Evolutionary conservation across 371 early-diverging fungal genomes (phyloP).

Genomic region (Paraphysoderma sedebokerense): DNA sequence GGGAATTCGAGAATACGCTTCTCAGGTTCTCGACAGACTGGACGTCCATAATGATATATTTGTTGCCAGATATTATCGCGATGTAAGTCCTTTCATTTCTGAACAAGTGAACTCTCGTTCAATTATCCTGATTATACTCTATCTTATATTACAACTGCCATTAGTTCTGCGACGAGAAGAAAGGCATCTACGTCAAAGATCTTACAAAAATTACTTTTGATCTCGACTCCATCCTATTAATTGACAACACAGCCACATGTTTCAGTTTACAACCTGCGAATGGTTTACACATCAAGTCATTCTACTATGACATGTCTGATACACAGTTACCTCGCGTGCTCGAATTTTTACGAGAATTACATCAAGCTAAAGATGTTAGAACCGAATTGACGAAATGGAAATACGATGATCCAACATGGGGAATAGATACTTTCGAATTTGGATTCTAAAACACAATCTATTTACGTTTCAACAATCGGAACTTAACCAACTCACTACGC

Average conservation of each 20-base stretch:
- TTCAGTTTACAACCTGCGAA: not conserved
- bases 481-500: too few relatives aligned
- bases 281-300: not conserved
- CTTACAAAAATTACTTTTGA: not conserved
- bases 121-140: too few relatives aligned
- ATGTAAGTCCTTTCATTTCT: not conserved
- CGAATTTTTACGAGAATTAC: too few relatives aligned
- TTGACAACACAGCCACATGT: not conserved
- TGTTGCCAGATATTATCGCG: not conserved
- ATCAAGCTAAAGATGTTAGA: too few relatives aligned
- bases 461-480: too few relatives aligned
- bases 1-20: not conserved
- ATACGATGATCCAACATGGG: too few relatives aligned
- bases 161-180: too few relatives aligned
- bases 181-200: not conserved
- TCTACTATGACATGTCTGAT: not conserved
- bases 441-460: too few relatives aligned
- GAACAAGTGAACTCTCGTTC: too few relatives aligned
- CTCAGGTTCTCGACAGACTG: not conserved
- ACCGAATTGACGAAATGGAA: too few relatives aligned
- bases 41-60: not conserved
- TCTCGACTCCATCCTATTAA: not conserved
- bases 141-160: too few relatives aligned
- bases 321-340: not conserved
- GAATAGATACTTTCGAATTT: too few relatives aligned